Evolutionary conservation across 148 eudicot species (phyloP).

Genomic region (Hydrangea macrophylla): DNA sequence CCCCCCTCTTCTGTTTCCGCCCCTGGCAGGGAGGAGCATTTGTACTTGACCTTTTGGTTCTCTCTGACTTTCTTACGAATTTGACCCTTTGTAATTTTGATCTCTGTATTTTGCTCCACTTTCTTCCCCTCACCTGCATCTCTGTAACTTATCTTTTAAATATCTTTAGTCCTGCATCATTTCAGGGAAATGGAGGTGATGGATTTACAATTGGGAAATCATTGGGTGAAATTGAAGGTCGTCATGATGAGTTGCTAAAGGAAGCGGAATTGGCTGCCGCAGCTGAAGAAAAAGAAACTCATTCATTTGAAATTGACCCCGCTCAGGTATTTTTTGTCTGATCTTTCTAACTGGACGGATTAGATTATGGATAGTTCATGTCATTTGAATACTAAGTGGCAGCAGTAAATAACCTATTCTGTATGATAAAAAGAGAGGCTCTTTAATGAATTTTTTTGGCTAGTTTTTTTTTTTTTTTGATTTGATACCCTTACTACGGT

Average conservation of each 20-base stretch:
- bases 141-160: background rate
- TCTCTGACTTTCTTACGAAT: too few relatives aligned
- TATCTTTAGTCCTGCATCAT: background rate
- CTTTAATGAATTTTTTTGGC: background rate
- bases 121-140: background rate
- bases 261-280: constrained; percentile 90
- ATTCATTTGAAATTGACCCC: constrained; percentile 90
- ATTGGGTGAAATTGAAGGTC: constrained; percentile 55
- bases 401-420: background rate
- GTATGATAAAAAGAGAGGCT: background rate
- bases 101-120: background rate
- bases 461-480: too few relatives aligned
- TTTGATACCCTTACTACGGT: too few relatives aligned
- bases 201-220: constrained; percentile 76
- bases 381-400: background rate
- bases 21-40: too few relatives aligned
- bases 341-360: background rate
- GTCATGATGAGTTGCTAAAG: constrained; percentile 75
- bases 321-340: constrained; percentile 49
- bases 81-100: too few relatives aligned
- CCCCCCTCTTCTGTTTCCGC: too few relatives aligned
- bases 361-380: background rate
- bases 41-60: too few relatives aligned
- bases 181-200: constrained; percentile 63
- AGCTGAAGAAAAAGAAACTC: constrained; percentile 96